These are phyloP conservation scores for Sclerotinia trifoliorum DNA, from an alignment of 2,329 filamentous ascomycete species.

Conservation along the genomic window DNA sequence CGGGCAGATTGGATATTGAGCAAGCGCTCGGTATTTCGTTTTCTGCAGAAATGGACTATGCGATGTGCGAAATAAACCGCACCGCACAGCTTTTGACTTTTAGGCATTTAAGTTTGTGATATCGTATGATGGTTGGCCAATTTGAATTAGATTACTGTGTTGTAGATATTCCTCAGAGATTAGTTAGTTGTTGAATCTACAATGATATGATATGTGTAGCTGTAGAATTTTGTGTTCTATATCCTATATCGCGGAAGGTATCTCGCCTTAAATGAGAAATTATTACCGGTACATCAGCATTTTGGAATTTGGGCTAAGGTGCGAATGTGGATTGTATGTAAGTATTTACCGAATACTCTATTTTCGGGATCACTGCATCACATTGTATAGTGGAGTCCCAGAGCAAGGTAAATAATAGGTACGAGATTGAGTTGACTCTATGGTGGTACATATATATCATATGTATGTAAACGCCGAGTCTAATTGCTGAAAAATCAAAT, in stretches of 20 bases:
- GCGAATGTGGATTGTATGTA: neutral
- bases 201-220: neutral
- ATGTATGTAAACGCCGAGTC: constrained; percentile 19
- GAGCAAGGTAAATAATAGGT: neutral
- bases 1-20: neutral
- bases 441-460: neutral
- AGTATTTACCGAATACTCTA: constrained; percentile 10
- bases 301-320: neutral
- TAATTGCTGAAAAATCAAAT: constrained; percentile 11
- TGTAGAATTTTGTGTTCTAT: too few species aligned
- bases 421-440: neutral
- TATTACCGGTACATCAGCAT: neutral
- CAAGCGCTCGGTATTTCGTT: constrained; percentile 3
- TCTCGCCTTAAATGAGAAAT: neutral
- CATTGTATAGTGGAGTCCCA: constrained; percentile 7
- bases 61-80: neutral
- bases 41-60: constrained; percentile 6
- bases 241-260: neutral
- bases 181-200: neutral
- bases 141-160: too few species aligned
- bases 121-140: too few species aligned
- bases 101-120: too few species aligned
- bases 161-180: neutral
- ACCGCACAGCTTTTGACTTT: too few species aligned
- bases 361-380: constrained; percentile 20